phyloP scores from a whole-genome alignment of 2,329 filamentous ascomycete species.

The Biscogniauxia marginata region DNA sequence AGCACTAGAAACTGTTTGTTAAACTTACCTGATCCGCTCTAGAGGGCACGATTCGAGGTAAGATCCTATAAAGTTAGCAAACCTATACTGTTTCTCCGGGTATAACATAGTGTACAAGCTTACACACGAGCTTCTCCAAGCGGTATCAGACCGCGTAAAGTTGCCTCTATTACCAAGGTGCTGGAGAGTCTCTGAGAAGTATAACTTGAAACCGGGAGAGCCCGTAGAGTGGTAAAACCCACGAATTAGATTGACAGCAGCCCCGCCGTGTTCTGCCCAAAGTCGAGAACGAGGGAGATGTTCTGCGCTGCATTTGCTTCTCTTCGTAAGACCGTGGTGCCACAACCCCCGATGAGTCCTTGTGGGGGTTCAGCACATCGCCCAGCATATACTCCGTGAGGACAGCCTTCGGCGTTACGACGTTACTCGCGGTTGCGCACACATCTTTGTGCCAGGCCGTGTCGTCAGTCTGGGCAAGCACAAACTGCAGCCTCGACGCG shows the following conservation, averaged over 20 bases:
- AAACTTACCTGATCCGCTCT: constrained; percentile 48
- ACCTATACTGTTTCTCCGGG: neutral
- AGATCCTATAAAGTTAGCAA: constrained; percentile 12
- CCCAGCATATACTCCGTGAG: constrained; percentile 35
- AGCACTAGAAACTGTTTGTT: no score
- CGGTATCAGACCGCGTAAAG: constrained; percentile 49
- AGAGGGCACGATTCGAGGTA: constrained; percentile 37
- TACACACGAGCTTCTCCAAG: constrained; percentile 21
- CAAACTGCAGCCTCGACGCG: no score
- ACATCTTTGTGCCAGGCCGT: constrained; percentile 40
- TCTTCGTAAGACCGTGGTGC: constrained; percentile 34
- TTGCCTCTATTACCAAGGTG: constrained; percentile 45
- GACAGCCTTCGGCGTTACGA: constrained; percentile 34
- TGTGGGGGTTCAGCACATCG: constrained; percentile 38
- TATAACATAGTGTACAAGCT: constrained; percentile 6
- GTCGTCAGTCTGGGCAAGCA: no score
- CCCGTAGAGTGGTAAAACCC: constrained; percentile 28
- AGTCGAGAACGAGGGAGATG: constrained; percentile 47
- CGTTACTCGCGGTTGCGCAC: constrained; percentile 34
- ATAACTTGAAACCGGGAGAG: constrained; percentile 43
- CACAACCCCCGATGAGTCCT: constrained; percentile 34
- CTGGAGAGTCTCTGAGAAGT: constrained; percentile 49
- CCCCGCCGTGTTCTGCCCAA: constrained; percentile 48
- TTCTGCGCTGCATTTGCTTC: constrained; percentile 12
- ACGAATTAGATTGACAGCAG: constrained; percentile 43